Evolutionary conservation across 495 filamentous ascomycete genomes (phyloP).

Genomic region (Neurospora sp.): DNA sequence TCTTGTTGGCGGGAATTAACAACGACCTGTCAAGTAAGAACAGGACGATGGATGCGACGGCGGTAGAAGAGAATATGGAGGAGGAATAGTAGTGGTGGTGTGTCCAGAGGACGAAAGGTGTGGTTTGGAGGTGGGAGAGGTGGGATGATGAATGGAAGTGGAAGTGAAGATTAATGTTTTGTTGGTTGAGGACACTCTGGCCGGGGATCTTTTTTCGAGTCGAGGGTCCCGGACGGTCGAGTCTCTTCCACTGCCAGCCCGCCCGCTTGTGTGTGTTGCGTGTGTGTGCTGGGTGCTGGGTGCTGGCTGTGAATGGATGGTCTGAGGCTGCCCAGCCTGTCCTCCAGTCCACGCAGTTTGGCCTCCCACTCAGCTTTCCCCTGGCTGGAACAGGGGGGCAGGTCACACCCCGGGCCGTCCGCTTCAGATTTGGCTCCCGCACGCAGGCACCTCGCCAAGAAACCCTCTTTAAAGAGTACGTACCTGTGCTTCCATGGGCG

Average conservation of each 20-base stretch:
- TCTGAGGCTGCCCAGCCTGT: neutral
- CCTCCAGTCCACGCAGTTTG: neutral
- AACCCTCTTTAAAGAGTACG: neutral
- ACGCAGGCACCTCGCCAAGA: neutral
- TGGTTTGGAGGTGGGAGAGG: neutral
- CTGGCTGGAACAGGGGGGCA: neutral
- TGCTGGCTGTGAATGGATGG: neutral
- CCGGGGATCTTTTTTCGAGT: conserved; percentile 2
- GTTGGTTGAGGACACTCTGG: conserved; percentile 8
- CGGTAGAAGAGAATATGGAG: neutral
- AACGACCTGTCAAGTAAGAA: neutral
- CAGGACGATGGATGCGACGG: neutral
- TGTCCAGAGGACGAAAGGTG: neutral
- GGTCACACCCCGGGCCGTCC: neutral
- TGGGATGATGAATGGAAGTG: neutral
- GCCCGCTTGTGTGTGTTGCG: neutral
- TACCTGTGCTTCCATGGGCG: neutral
- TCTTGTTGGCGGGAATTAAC: neutral
- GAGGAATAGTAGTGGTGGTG: neutral
- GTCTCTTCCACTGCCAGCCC: neutral
- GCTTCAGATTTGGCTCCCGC: neutral
- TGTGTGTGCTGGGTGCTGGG: no score
- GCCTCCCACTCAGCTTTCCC: neutral
- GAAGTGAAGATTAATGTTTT: neutral
- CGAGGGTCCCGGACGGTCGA: neutral